Base-by-base conservation (phyloP, 441 rosid species). In the Populus hybrid region DNA sequence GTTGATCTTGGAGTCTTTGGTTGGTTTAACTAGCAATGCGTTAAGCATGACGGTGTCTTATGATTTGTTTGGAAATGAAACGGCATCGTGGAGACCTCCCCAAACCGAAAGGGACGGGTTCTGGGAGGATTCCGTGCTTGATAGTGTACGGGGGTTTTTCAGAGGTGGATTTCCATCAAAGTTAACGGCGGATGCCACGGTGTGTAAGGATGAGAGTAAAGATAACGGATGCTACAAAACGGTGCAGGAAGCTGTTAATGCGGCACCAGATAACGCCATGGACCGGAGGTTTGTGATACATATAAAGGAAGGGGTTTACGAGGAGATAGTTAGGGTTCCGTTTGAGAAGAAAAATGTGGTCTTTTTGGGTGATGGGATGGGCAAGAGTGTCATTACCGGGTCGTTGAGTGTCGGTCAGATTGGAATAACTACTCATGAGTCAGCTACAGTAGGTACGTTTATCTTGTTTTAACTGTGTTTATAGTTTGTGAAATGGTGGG, bases 391-490 rank as follows among this genome's bases (percentile, higher is more conserved):
- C 20, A 93, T 93, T 78, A 88, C 97, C 3, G 97, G 99, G 2
- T 87, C 96, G 20, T 28, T 79, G 40, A 86, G 75, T 69, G 93
- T 85, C 10, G 94, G 90, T 12, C 91, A 83, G 68, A 83, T 80
- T 14, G 98, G 98, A 8, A 77, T 92, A 67, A 87, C 88, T 57
- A 93, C 99, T 16, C 91, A 80, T 20, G 80, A 89, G 28, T 82
- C 99, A 65, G 98, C 99, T 10, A 92, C 97, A 7, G 98, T 95
- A 66, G 96, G 98, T 93, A 86, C 81, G 92, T 82, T 21, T 30
- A 35, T 28, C 8, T 34, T 21, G 69, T 61, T 20, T 34, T 16
- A 46, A 46, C 57, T 46, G 57, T 46, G 57, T 46, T 67, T 3
- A 61, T n/a, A 23, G 66, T 23, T 61, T 46, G 57, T 46, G 18